Evolutionary conservation across 1,284 basidiomycete genomes (phyloP).

Genomic region (Vanrija sp.): DNA sequence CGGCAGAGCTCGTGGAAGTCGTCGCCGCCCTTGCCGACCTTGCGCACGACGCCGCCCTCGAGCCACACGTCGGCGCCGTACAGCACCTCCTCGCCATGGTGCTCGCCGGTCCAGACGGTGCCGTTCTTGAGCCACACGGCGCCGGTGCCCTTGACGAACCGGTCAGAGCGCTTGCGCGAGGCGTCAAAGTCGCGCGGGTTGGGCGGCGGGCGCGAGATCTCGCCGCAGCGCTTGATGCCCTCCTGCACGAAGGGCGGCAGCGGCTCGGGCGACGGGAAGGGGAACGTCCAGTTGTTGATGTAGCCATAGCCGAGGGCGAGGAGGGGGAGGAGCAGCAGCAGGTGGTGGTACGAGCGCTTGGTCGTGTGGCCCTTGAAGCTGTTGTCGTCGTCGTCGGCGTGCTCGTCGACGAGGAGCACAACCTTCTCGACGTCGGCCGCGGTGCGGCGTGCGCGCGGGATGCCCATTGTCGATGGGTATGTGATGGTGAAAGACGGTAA

Average conservation of each 20-base stretch:
- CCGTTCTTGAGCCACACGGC: constrained; percentile 71
- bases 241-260: constrained; percentile 31
- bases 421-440: too few species aligned
- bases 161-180: constrained; percentile 61
- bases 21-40: constrained; percentile 39
- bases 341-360: not conserved
- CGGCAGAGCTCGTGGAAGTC: constrained; percentile 1
- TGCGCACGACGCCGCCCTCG: constrained; percentile 51
- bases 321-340: not conserved
- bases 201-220: constrained; percentile 29
- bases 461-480: too few species aligned
- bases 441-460: too few species aligned
- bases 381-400: too few species aligned
- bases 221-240: constrained; percentile 41
- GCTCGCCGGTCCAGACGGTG: constrained; percentile 71
- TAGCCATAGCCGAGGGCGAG: not conserved
- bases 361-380: too few species aligned
- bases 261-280: constrained; percentile 14
- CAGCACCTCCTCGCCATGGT: constrained; percentile 60
- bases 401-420: too few species aligned
- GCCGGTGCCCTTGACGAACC: constrained; percentile 64
- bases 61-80: constrained; percentile 52
- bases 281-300: constrained; percentile 13
- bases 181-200: constrained; percentile 48
- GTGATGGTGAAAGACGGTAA: too few species aligned